A percentile compares a stretch with the other conserved stretches of the same genome.
Conservation (phyloP, 768 basidiomycete species). For the Ramaria rubella region DNA sequence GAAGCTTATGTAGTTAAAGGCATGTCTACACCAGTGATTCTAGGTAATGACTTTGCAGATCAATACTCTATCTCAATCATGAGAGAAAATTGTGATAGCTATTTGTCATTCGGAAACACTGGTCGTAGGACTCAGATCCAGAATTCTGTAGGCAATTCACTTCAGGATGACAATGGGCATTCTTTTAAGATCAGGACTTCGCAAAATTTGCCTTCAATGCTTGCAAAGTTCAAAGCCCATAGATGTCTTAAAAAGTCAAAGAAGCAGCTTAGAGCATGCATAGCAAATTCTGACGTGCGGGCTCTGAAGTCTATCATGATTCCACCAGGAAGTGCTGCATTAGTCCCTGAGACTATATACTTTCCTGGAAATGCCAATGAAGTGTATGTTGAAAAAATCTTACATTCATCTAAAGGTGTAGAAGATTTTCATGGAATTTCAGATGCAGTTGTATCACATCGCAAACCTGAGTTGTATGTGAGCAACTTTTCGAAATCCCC, state of each 20-base stretch:
- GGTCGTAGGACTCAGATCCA: background rate
- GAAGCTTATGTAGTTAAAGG: conserved; percentile 26
- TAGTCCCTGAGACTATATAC: background rate
- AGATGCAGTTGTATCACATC: too few relatives aligned
- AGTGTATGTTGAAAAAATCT: background rate
- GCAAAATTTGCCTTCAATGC: background rate
- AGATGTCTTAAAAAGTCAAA: background rate
- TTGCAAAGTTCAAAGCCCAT: background rate
- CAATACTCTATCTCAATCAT: conserved; percentile 28
- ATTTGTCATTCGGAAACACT: conserved; percentile 14
- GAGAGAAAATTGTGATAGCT: conserved; percentile 10
- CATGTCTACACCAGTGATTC: conserved; percentile 20
- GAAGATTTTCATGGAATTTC: background rate
- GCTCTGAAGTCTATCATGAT: background rate
- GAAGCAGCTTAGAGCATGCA: background rate
- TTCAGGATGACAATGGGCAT: background rate
- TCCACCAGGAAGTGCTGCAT: background rate
- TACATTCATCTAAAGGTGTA: background rate
- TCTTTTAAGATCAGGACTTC: background rate
- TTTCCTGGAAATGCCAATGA: background rate
- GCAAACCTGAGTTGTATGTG: too few relatives aligned
- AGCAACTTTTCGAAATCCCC: too few relatives aligned
- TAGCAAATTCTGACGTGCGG: background rate
- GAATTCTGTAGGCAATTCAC: background rate
- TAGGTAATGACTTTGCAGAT: conserved; percentile 25